phyloP scores from a whole-genome alignment of 1,284 basidiomycete species.

The Boletus semigastroideus region DNA sequence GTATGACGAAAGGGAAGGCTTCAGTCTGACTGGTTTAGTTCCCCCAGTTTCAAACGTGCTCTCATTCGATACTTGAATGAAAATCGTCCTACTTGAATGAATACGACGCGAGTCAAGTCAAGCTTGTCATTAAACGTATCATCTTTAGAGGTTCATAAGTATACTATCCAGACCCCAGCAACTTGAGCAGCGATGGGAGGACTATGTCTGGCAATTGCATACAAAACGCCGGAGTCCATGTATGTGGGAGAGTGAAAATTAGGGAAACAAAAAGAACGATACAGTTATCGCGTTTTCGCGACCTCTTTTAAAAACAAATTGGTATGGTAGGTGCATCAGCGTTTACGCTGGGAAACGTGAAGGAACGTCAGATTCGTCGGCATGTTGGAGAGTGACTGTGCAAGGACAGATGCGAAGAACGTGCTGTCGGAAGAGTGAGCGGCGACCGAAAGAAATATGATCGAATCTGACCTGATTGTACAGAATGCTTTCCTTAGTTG shows the following conservation, averaged over 20 bases:
- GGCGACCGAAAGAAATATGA: background rate
- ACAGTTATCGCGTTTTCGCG: background rate
- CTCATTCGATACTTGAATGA: no score
- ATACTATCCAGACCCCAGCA: slow-evolving; percentile 5
- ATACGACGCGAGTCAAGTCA: background rate
- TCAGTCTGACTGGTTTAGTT: no score
- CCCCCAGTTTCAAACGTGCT: no score
- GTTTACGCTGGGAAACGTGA: slow-evolving; percentile 6
- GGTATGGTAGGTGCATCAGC: slow-evolving; percentile 2
- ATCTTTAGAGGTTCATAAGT: slow-evolving; percentile 4
- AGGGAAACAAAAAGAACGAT: background rate
- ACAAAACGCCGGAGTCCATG: slow-evolving; percentile 12
- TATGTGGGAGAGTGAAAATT: background rate
- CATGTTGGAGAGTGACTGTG: background rate
- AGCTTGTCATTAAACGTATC: background rate
- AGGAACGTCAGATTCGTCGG: slow-evolving; percentile 4
- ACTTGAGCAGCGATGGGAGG: background rate
- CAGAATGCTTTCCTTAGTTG: background rate
- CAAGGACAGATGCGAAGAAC: background rate
- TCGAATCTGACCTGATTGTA: slow-evolving; percentile 7
- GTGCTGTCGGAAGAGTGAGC: background rate
- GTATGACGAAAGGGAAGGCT: background rate
- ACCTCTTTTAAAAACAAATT: background rate
- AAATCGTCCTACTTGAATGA: no score
- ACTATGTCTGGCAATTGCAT: slow-evolving; percentile 6